phyloP scores from a whole-genome alignment of 176 grass and related monocot genomes.

The Bothriochloa decipiens region DNA sequence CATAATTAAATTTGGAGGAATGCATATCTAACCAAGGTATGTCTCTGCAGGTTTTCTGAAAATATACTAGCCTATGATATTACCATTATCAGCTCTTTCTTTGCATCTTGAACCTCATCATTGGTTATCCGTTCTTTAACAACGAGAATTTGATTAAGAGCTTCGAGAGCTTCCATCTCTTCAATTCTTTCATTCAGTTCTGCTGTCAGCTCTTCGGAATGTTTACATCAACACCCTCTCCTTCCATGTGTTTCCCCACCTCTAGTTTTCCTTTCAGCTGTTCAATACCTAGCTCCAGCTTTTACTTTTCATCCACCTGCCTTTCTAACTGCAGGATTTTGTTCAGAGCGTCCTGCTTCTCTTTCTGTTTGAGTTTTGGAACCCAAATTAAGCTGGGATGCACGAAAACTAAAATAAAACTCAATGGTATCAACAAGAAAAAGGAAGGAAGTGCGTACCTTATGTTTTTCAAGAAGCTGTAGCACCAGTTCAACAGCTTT shows the following conservation, averaged over 20 bases:
- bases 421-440: conserved; percentile 13
- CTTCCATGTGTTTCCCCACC: conserved; percentile 50
- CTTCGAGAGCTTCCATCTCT: conserved; percentile 42
- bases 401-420: neutral
- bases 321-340: conserved; percentile 49
- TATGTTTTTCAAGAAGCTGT: conserved; percentile 49
- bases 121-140: conserved; percentile 49
- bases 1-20: too few species aligned
- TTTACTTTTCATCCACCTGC: conserved; percentile 51
- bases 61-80: neutral
- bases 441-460: conserved; percentile 26
- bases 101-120: conserved; percentile 54
- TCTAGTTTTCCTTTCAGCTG: conserved; percentile 47
- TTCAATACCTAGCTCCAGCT: conserved; percentile 51
- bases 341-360: conserved; percentile 46
- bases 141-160: conserved; percentile 52
- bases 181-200: conserved; percentile 41
- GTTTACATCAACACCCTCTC: conserved; percentile 47
- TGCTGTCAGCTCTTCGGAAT: conserved; percentile 29
- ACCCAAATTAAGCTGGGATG: neutral
- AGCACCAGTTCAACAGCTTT: conserved; percentile 36
- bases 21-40: too few species aligned
- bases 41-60: too few species aligned
- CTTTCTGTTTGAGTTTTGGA: conserved; percentile 44
- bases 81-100: conserved; percentile 48